Conservation (phyloP, 2,329 filamentous ascomycete species). For the Clonostachys byssicola region DNA sequence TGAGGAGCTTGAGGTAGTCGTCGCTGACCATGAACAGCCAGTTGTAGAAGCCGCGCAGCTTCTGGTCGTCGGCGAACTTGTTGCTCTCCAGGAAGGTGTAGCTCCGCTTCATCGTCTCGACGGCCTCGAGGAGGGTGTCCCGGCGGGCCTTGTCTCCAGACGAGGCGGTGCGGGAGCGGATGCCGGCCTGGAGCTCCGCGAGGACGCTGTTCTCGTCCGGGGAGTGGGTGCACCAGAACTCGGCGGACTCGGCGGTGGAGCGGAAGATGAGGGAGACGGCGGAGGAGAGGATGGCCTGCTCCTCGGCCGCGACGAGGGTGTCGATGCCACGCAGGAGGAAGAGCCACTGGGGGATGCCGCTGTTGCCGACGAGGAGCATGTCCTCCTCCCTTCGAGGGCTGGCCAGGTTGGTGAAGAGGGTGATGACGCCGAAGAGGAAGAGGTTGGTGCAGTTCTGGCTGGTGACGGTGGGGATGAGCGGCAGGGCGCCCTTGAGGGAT, state of each 20-base stretch:
- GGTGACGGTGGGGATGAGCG: slow-evolving; percentile 5
- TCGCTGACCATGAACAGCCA: slow-evolving; percentile 4
- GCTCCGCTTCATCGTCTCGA: slow-evolving; percentile 2
- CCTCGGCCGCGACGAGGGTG: slow-evolving; percentile 7
- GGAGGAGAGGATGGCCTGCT: slow-evolving; percentile 1
- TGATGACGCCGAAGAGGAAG: slow-evolving; percentile 9
- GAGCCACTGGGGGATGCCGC: slow-evolving; percentile 9
- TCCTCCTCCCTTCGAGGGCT: slow-evolving; percentile 7
- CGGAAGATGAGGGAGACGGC: slow-evolving; percentile 3
- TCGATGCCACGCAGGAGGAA: slow-evolving; percentile 7
- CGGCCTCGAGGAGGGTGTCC: background rate
- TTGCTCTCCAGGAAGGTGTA: slow-evolving; percentile 1
- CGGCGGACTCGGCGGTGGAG: background rate
- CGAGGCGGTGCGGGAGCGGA: background rate
- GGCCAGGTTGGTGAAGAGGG: slow-evolving; percentile 7
- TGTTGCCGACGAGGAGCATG: slow-evolving; percentile 7
- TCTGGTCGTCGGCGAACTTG: background rate
- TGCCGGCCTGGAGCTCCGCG: slow-evolving; percentile 1
- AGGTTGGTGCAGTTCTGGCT: slow-evolving; percentile 6
- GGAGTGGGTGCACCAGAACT: background rate
- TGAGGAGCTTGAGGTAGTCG: slow-evolving; percentile 2
- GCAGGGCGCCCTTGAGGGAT: slow-evolving; percentile 5
- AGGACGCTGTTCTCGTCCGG: background rate
- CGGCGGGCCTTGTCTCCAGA: background rate
- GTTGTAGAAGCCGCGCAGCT: slow-evolving; percentile 3